phyloP scores from a whole-genome alignment of 2,329 filamentous ascomycete species.

The Ceratocystis variospora region DNA sequence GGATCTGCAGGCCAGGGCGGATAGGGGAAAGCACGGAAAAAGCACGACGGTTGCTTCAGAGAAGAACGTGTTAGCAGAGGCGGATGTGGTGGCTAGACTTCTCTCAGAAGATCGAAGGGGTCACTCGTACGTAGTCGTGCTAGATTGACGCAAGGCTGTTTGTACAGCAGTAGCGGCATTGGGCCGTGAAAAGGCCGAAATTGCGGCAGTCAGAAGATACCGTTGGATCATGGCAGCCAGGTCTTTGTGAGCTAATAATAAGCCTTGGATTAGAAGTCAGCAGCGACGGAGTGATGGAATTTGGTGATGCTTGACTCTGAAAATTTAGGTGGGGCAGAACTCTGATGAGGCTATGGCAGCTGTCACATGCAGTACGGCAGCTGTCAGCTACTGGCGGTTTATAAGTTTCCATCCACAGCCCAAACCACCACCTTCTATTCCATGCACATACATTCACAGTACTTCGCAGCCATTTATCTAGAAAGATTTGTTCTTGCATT shows the following conservation, averaged over 20 bases:
- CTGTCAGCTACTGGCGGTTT: background rate
- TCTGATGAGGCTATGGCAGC: conserved; percentile 1
- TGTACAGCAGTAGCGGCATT: conserved; percentile 1
- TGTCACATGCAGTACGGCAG: background rate
- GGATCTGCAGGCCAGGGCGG: conserved; percentile 15
- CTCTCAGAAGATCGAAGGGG: background rate
- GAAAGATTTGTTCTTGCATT: background rate
- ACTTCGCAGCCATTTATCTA: background rate
- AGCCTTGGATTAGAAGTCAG: background rate
- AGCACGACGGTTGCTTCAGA: conserved; percentile 6
- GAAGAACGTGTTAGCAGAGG: background rate
- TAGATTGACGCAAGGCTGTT: conserved; percentile 12
- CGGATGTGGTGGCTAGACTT: background rate
- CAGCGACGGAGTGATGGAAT: background rate
- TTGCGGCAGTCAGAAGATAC: conserved; percentile 10
- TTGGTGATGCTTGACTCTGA: background rate
- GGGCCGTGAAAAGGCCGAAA: conserved; percentile 9
- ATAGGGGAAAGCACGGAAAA: conserved; percentile 16
- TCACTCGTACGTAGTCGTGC: conserved; percentile 13
- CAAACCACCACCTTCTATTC: background rate
- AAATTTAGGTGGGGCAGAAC: conserved; percentile 16
- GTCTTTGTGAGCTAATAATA: background rate
- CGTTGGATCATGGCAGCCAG: conserved; percentile 11
- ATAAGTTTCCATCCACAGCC: background rate
- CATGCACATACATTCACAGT: background rate